Conservation (phyloP, 805 yeast genomes). For the Kazachstania taianensis region DNA sequence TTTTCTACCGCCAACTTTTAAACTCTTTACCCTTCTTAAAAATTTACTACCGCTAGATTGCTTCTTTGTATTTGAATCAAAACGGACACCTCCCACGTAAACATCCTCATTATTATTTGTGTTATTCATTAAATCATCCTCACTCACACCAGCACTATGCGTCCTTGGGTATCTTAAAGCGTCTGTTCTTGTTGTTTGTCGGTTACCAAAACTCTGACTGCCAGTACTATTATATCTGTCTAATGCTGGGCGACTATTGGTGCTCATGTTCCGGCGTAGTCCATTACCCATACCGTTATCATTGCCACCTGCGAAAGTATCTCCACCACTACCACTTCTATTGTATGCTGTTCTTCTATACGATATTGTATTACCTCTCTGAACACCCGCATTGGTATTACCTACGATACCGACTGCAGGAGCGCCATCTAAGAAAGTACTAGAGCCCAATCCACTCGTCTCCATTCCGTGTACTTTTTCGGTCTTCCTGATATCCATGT, state of each 20-base stretch:
- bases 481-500: slow-evolving; percentile 66
- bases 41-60: slow-evolving; percentile 43
- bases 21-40: slow-evolving; percentile 77
- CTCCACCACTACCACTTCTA: slow-evolving; percentile 10
- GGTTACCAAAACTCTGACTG: too few relatives aligned
- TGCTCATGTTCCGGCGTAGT: slow-evolving; percentile 10
- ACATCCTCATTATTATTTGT: slow-evolving; percentile 27
- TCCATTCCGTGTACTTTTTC: slow-evolving; percentile 75
- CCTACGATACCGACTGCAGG: slow-evolving; percentile 58
- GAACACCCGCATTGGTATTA: slow-evolving; percentile 42
- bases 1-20: slow-evolving; percentile 51
- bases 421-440: slow-evolving; percentile 92
- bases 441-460: slow-evolving; percentile 81
- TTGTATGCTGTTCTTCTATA: slow-evolving; percentile 38
- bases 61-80: slow-evolving; percentile 20
- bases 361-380: slow-evolving; percentile 76
- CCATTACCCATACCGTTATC: slow-evolving; percentile 10
- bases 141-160: slow-evolving; percentile 9
- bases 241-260: slow-evolving; percentile 8
- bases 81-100: slow-evolving; percentile 23
- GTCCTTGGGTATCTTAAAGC: slow-evolving; percentile 13
- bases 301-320: slow-evolving; percentile 1
- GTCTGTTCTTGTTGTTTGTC: too few relatives aligned
- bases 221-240: slow-evolving; percentile 5
- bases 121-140: slow-evolving; percentile 5